phyloP scores from a whole-genome alignment of 805 yeast genomes.

The Cyberlindnera suaveolens region DNA sequence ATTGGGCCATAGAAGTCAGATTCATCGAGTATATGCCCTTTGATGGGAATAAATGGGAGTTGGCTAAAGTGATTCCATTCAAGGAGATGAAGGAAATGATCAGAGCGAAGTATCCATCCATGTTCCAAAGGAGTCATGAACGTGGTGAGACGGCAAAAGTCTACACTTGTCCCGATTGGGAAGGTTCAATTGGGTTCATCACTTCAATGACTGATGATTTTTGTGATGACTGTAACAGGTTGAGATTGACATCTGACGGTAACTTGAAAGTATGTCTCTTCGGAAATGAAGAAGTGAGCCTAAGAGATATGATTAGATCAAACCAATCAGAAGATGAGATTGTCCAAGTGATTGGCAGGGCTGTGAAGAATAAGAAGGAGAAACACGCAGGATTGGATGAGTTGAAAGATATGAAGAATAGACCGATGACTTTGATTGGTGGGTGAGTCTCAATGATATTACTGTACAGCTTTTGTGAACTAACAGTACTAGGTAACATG shows the following conservation, averaged over 20 bases:
- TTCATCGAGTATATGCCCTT: conserved; percentile 58
- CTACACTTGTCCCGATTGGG: conserved; percentile 35
- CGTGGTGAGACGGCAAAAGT: conserved; percentile 46
- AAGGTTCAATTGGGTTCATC: conserved; percentile 45
- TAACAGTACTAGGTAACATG: background rate
- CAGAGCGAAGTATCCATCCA: conserved; percentile 24
- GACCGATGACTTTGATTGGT: conserved; percentile 54
- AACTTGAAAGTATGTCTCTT: conserved; percentile 49
- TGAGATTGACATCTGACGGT: conserved; percentile 47
- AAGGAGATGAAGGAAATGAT: conserved; percentile 36
- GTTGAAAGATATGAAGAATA: conserved; percentile 38
- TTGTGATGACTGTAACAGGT: conserved; percentile 46
- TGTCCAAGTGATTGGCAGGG: conserved; percentile 34
- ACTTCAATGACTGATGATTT: conserved; percentile 51
- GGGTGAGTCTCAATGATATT: conserved; percentile 30
- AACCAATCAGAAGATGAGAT: conserved; percentile 32
- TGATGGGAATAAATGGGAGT: conserved; percentile 48
- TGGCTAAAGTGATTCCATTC: conserved; percentile 38
- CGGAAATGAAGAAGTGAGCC: conserved; percentile 44
- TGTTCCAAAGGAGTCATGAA: conserved; percentile 19
- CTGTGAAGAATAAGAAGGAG: conserved; percentile 41
- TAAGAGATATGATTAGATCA: conserved; percentile 37
- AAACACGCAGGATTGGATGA: conserved; percentile 47
- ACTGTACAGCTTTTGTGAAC: background rate
- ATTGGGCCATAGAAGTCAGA: conserved; percentile 38